These are phyloP conservation scores for Emergomyces orientalis DNA, from an alignment of 2,329 filamentous ascomycete genomes.

Conservation along the genomic window DNA sequence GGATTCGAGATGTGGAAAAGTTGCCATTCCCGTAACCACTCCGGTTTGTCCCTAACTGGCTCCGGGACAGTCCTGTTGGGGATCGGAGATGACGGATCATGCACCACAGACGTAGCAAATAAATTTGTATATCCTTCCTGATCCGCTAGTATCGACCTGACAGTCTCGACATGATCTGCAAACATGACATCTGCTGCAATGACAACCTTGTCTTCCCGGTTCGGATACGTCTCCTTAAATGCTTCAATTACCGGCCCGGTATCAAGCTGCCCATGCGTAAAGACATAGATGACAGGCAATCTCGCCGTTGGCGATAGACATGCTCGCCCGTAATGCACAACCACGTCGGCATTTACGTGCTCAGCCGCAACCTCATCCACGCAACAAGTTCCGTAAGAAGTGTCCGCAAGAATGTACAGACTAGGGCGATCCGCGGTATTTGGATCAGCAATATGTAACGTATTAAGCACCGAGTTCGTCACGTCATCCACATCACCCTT, in stretches of 20 bases:
- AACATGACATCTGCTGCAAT: conserved; percentile 88
- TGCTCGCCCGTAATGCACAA: conserved; percentile 88
- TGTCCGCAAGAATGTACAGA: conserved; percentile 84
- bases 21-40: conserved; percentile 55
- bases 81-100: conserved; percentile 68
- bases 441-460: conserved; percentile 16
- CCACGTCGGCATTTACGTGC: conserved; percentile 79
- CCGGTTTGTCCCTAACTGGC: conserved; percentile 36
- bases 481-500: conserved; percentile 14
- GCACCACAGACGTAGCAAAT: conserved; percentile 61
- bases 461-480: conserved; percentile 6
- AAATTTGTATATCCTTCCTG: conserved; percentile 59
- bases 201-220: conserved; percentile 56
- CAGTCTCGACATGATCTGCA: conserved; percentile 57
- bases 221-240: conserved; percentile 61
- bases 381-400: conserved; percentile 93
- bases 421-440: conserved; percentile 24
- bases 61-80: conserved; percentile 69
- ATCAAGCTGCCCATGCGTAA: conserved; percentile 64
- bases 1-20: conserved; percentile 81
- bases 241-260: conserved; percentile 48
- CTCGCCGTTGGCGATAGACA: conserved; percentile 85
- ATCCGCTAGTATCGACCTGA: conserved; percentile 48
- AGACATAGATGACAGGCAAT: conserved; percentile 82
- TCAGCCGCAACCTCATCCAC: conserved; percentile 96